Evolutionary conservation across 441 rosid genomes (phyloP).

Genomic region (Pelargonium cotyledonis): DNA sequence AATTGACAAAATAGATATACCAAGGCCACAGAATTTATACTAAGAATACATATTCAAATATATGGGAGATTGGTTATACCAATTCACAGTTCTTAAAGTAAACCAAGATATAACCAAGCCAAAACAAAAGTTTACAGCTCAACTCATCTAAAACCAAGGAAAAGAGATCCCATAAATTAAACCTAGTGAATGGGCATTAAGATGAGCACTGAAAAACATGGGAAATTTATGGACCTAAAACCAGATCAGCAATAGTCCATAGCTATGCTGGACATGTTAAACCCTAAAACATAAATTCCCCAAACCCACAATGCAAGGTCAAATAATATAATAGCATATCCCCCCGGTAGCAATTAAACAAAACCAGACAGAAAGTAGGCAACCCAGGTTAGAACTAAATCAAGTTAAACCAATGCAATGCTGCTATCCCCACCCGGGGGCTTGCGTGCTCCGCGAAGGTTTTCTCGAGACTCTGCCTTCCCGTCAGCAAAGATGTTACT

Average conservation of each 20-base stretch:
- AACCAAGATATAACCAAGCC: too few species aligned
- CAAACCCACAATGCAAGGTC: constrained; percentile 8
- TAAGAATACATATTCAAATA: too few species aligned
- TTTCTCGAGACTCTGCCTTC: constrained; percentile 79
- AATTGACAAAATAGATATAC: too few species aligned
- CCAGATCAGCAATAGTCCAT: constrained; percentile 4
- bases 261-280: not conserved
- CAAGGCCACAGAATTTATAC: too few species aligned
- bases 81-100: too few species aligned
- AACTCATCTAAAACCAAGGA: too few species aligned
- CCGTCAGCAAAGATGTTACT: constrained; percentile 86
- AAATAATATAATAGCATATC: constrained; percentile 1
- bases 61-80: too few species aligned
- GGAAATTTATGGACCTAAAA: not conserved
- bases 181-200: not conserved
- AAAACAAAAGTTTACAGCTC: too few species aligned
- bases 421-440: constrained; percentile 98
- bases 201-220: not conserved
- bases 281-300: not conserved
- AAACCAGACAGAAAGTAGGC: not conserved
- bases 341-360: not conserved
- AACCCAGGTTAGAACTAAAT: not conserved
- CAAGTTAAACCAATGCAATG: constrained; percentile 72
- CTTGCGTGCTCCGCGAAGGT: constrained; percentile 88
- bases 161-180: too few species aligned